Evolutionary conservation across 192 early-diverging fungal genomes (phyloP).

Genomic region (Gaertneriomyces semiglobifer): DNA sequence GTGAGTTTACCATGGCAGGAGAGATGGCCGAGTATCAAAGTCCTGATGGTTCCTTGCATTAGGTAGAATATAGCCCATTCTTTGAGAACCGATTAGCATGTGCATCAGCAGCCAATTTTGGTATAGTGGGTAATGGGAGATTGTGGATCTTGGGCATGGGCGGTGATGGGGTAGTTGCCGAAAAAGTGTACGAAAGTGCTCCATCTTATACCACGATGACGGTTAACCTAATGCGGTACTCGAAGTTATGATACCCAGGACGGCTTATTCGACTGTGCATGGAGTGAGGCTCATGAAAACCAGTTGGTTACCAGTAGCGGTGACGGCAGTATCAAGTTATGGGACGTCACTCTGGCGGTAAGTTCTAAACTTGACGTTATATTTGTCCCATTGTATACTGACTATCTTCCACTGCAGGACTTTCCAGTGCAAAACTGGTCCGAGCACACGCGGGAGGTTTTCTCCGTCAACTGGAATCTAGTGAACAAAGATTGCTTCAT

Average conservation of each 20-base stretch:
- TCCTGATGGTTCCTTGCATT: background rate
- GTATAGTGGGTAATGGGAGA: conserved; percentile 93
- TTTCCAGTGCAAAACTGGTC: conserved; percentile 87
- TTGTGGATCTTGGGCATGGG: conserved; percentile 68
- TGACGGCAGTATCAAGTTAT: conserved; percentile 93
- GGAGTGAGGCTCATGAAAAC: conserved; percentile 95
- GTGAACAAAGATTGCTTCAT: conserved; percentile 84
- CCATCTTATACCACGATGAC: background rate
- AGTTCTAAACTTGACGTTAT: conserved; percentile 23
- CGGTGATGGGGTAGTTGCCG: conserved; percentile 41
- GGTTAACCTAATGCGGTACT: background rate
- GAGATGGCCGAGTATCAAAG: background rate
- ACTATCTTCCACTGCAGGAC: conserved; percentile 46
- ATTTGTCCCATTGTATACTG: background rate
- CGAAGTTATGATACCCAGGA: conserved; percentile 90
- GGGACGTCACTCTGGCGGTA: conserved; percentile 82
- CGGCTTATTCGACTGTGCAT: conserved; percentile 89
- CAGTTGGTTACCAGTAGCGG: conserved; percentile 88
- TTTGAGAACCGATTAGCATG: conserved; percentile 82
- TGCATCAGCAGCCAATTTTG: conserved; percentile 91
- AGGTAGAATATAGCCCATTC: conserved; percentile 93
- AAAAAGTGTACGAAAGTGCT: conserved; percentile 63
- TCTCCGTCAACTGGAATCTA: conserved; percentile 93
- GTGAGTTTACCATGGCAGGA: conserved; percentile 41
- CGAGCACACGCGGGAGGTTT: conserved; percentile 92